Conservation (phyloP, 164 flowering plant species). For the Dillenia suffruticosa region DNA sequence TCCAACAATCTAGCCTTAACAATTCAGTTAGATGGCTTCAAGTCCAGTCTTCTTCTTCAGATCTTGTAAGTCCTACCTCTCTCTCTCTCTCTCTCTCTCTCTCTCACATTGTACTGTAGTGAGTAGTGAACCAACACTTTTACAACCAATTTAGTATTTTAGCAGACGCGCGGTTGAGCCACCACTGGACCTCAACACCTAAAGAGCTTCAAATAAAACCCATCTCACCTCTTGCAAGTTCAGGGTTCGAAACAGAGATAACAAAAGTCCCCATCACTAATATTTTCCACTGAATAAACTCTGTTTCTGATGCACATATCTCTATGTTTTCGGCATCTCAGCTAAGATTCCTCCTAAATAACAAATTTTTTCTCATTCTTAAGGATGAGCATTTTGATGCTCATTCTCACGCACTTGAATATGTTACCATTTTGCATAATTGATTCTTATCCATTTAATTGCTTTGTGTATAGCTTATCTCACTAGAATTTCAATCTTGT, state of each 20-base stretch:
- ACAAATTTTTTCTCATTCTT: too few relatives aligned
- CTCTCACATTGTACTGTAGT: neutral
- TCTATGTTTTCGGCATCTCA: too few relatives aligned
- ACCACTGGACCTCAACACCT: neutral
- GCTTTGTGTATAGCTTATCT: neutral
- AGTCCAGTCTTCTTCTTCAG: slow-evolving; percentile 51
- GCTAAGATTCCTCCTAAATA: too few relatives aligned
- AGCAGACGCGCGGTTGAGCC: too few relatives aligned
- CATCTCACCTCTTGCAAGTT: neutral
- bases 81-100: neutral
- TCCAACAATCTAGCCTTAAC: slow-evolving; percentile 38
- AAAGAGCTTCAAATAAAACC: neutral
- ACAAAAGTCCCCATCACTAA: too few relatives aligned
- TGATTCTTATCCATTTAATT: neutral
- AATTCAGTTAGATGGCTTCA: slow-evolving; percentile 80
- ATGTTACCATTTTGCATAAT: neutral
- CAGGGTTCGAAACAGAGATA: too few relatives aligned
- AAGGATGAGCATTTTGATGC: neutral
- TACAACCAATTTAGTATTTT: neutral
- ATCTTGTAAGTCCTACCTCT: slow-evolving; percentile 36
- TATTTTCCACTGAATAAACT: too few relatives aligned
- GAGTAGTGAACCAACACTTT: neutral
- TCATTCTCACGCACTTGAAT: neutral
- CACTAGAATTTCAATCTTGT: slow-evolving; percentile 3
- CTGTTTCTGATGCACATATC: too few relatives aligned